Base-by-base conservation (phyloP, 495 filamentous ascomycete genomes). In the Neurospora tetrasperma region DNA sequence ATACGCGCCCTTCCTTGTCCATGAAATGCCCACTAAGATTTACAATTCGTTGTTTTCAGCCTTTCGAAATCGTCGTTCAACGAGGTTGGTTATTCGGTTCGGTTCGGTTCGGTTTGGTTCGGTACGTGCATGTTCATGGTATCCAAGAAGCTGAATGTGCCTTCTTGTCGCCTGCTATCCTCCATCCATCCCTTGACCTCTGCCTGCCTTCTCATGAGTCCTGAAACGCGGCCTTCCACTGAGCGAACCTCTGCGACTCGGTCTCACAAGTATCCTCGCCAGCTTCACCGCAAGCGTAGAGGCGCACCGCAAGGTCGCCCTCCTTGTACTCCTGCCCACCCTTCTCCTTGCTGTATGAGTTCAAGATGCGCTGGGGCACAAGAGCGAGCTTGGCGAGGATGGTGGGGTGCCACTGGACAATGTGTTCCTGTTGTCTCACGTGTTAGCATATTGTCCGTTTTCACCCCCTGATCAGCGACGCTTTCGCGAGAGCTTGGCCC, bases 321-420 rank as follows among this genome's bases (percentile, higher is more conserved):
- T 96, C 92, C 76, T 89, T 85, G 80, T 92, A 94, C 76, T 88
- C 85, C 38, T 80, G 83, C 4, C 84, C 84, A 43, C 79, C 71
- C 9, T 76, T 75, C 31, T 66, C 76, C 42, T 80, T 80, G 66
- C 78, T 80, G 79, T 97, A 97, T 5, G 93, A 85, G 80, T 96
- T 97, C 77, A 99, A 81, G 44, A 86, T 83, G 23, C 89, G 87
- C 82, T 98, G 95, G 4, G 94, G 93, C 23, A 99, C 83, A 14
- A 99, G 83, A 2, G 92, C 94, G 71, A 97, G 82, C 76, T 93
- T 93, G 27, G 94, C 91, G 23, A 99, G 87, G 71, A 98, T 93
- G 1, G 96, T 99, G n/a, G 96, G 94, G 79, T 99, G 96, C 96
- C 96, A 99, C 85, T 97, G 96, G 42, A 95, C 89, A 72, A 97